A percentile compares a stretch with the other conserved stretches of the same genome.
These are phyloP conservation scores for Lichtheimia corymbifera DNA, from an alignment of 371 early-diverging fungal species.

Conservation along the genomic window DNA sequence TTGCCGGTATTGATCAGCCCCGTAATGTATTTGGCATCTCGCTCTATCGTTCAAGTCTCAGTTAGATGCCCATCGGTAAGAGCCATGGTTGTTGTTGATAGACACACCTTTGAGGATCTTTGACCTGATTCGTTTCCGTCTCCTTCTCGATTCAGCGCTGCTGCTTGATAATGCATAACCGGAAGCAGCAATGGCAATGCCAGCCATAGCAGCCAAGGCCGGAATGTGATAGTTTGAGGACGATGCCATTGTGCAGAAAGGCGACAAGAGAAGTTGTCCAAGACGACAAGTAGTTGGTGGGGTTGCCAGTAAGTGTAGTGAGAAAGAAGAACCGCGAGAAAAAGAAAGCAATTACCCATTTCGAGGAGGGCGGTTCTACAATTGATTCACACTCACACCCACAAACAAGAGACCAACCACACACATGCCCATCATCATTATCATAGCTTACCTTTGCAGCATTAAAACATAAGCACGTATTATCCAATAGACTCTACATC, in stretches of 20 bases:
- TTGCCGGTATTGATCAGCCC: slow-evolving; percentile 89
- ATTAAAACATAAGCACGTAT: no score
- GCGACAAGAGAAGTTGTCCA: not conserved
- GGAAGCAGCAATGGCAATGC: slow-evolving; percentile 51
- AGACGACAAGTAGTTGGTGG: no score
- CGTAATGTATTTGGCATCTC: slow-evolving; percentile 46
- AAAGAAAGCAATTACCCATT: not conserved
- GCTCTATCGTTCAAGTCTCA: slow-evolving; percentile 23
- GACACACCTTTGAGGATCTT: slow-evolving; percentile 39
- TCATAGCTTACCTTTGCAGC: no score
- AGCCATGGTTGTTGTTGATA: not conserved
- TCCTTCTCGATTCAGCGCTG: slow-evolving; percentile 34
- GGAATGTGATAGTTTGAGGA: slow-evolving; percentile 51
- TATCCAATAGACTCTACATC: not conserved
- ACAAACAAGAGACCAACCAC: no score
- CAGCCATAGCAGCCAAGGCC: slow-evolving; percentile 50
- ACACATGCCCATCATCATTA: no score
- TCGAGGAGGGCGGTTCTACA: no score
- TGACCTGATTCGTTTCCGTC: slow-evolving; percentile 41
- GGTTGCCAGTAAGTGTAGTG: not conserved
- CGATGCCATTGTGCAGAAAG: slow-evolving; percentile 20
- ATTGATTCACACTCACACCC: no score
- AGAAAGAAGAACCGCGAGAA: slow-evolving; percentile 1
- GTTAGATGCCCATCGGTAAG: not conserved
- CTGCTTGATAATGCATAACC: slow-evolving; percentile 35